Evolutionary conservation across 129 eudicot genomes (phyloP).

Genomic region (Ambrosia trifida): DNA sequence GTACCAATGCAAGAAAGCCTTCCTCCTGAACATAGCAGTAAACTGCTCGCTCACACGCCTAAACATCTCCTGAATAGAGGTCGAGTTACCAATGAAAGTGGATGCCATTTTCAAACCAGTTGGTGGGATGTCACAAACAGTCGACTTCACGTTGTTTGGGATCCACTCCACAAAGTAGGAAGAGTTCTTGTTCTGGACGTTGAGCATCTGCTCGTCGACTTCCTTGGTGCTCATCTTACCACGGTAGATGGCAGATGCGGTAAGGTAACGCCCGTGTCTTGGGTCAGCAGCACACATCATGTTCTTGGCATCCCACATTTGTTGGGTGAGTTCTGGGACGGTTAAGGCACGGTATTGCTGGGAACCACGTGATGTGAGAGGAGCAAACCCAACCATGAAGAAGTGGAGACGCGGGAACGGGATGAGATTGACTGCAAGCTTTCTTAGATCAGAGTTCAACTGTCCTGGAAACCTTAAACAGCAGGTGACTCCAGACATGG

Average conservation of each 20-base stretch:
- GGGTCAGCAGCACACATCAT: constrained; percentile 89
- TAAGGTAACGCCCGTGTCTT: constrained; percentile 62
- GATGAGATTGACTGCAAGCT: constrained; percentile 53
- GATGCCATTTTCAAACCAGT: constrained; percentile 64
- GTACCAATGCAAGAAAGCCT: constrained; percentile 74
- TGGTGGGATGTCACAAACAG: constrained; percentile 68
- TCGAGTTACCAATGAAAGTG: constrained; percentile 61
- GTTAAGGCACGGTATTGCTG: constrained; percentile 63
- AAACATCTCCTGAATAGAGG: constrained; percentile 73
- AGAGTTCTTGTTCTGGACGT: constrained; percentile 65
- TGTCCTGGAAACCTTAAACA: constrained; percentile 54
- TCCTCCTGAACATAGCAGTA: constrained; percentile 66
- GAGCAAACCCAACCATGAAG: constrained; percentile 70
- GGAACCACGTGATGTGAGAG: constrained; percentile 65
- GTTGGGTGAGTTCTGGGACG: constrained; percentile 77
- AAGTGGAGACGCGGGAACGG: constrained; percentile 69
- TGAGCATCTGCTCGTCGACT: constrained; percentile 68
- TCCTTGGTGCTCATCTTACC: constrained; percentile 81
- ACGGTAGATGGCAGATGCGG: constrained; percentile 71
- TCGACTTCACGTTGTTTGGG: constrained; percentile 65
- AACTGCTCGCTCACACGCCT: constrained; percentile 69
- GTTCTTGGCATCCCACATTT: constrained; percentile 81
- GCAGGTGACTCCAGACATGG: constrained; percentile 36
- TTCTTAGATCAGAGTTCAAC: constrained; percentile 55
- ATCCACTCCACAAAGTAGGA: constrained; percentile 70